Base-by-base conservation (phyloP, 768 basidiomycete genomes). In the Trametes villosa region DNA sequence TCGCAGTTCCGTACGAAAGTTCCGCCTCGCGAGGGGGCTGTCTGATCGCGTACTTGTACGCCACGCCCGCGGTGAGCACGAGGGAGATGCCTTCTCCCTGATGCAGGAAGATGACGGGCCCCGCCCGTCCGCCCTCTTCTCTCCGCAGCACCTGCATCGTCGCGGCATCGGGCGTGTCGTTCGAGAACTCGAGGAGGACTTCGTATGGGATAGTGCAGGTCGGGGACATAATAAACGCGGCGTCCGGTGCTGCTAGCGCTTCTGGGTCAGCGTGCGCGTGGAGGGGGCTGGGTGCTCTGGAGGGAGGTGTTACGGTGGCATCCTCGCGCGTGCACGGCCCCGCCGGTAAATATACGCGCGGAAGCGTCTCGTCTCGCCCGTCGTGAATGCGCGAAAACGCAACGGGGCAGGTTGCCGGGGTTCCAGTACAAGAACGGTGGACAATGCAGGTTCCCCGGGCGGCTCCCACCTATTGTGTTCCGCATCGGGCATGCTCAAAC, bases 151-250 rank as follows among this genome's bases (percentile, higher is more conserved):
- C 70, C 62, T 79, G 79, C 57, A 85, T 62, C 13, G 75, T 79
- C 9, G 73, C 75, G 26, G 76, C 60, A 50, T 74, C 71, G 13
- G 68, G 34, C 15, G 78, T 81, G 68, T 84, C 78, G 73, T 85
- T 86, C 36, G 70, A 67, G 62, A 85, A 70, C 60, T 83, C 81
- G 66, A 85, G 49, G 36, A 82, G 62, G 44, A 85, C 78, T 68
- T 85, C 83, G 72, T 81, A 85, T 40, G 82, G 77, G 29, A 74
- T 61, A n/a, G 81, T 83, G 67, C 76, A 79, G 38, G 81, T 80
- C 46, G 81, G 81, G 76, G 64, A 65, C 68, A 67, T 70, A 17
- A 31, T 53, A 27, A 42, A n/a, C 24, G 50, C 24, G 55, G 36
- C 22, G 26, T 40, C 44, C 33, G 22, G 53, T 20, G 36, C 36